A percentile compares a stretch with the other conserved stretches of the same genome.
phyloP scores from a whole-genome alignment of 2,329 filamentous ascomycete species.

The Paraphoma chrysanthemicola region DNA sequence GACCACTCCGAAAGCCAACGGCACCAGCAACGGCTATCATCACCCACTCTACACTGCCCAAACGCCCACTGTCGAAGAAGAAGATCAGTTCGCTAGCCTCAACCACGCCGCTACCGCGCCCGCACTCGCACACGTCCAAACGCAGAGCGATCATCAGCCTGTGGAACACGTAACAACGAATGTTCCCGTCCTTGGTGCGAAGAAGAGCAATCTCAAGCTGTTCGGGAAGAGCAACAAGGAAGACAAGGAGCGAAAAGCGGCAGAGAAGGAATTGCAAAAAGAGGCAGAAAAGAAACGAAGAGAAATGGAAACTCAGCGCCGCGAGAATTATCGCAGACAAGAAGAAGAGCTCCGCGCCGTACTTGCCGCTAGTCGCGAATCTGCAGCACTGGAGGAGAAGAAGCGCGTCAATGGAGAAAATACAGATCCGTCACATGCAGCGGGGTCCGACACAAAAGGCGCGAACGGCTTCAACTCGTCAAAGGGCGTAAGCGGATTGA shows the following conservation, averaged over 20 bases:
- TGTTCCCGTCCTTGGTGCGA: conserved; percentile 42
- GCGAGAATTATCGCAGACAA: conserved; percentile 63
- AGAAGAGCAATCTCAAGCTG: conserved; percentile 41
- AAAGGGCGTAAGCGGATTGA: conserved; percentile 55
- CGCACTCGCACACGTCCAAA: conserved; percentile 46
- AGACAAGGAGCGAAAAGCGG: conserved; percentile 66
- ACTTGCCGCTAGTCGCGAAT: conserved; percentile 70
- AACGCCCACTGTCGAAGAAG: conserved; percentile 52
- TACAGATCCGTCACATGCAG: not conserved
- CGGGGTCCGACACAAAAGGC: conserved; percentile 15
- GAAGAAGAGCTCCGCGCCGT: conserved; percentile 70
- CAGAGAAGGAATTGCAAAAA: conserved; percentile 61
- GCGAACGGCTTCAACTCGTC: conserved; percentile 50
- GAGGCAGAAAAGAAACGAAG: conserved; percentile 56
- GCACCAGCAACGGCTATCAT: conserved; percentile 45
- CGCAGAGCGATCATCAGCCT: conserved; percentile 33
- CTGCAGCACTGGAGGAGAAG: conserved; percentile 59
- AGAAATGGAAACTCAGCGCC: conserved; percentile 59
- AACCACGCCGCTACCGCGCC: conserved; percentile 72
- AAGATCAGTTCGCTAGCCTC: conserved; percentile 62
- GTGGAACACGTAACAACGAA: conserved; percentile 43
- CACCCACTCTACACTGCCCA: conserved; percentile 44
- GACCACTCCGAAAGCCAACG: conserved; percentile 60
- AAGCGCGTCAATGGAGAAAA: conserved; percentile 20
- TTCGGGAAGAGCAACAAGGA: conserved; percentile 72